phyloP scores from a whole-genome alignment of 495 filamentous ascomycete genomes.

The Penicillium cataractarum region DNA sequence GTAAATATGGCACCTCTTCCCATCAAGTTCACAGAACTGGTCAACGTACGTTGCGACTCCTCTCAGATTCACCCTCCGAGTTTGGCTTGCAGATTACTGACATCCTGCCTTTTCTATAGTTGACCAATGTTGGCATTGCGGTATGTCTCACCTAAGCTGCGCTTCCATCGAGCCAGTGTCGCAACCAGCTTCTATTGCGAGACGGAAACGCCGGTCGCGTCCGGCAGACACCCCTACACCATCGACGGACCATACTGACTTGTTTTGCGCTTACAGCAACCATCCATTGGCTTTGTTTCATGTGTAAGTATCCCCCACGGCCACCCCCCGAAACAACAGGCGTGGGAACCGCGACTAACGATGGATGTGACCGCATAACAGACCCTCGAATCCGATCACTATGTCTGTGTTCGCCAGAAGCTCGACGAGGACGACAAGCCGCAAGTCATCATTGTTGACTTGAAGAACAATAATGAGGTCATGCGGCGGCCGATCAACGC shows the following conservation, averaged over 20 bases:
- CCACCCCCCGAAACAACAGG: constrained; percentile 10
- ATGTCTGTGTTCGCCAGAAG: constrained; percentile 93
- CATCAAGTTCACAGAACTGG: constrained; percentile 93
- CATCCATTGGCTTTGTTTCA: constrained; percentile 93
- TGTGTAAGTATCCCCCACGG: constrained; percentile 69
- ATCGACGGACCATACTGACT: constrained; percentile 43
- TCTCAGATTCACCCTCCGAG: constrained; percentile 7
- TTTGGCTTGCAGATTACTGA: constrained; percentile 26
- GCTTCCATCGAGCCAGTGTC: constrained; percentile 17
- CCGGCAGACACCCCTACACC: constrained; percentile 15
- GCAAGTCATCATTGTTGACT: constrained; percentile 95
- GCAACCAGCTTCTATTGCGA: constrained; percentile 26
- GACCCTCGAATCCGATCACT: constrained; percentile 97
- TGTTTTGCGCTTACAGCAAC: constrained; percentile 51
- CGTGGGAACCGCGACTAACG: constrained; percentile 17
- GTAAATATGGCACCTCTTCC: constrained; percentile 76
- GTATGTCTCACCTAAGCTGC: constrained; percentile 53
- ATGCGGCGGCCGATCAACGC: constrained; percentile 96
- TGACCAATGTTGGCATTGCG: constrained; percentile 79
- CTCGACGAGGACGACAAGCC: constrained; percentile 76
- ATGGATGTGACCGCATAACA: constrained; percentile 40
- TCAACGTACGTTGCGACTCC: constrained; percentile 65
- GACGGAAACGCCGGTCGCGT: constrained; percentile 27
- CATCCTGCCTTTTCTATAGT: constrained; percentile 46
- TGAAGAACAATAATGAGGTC: constrained; percentile 92